Conservation (phyloP, 2,329 filamentous ascomycete genomes). For the Aspergillus uvarum region DNA sequence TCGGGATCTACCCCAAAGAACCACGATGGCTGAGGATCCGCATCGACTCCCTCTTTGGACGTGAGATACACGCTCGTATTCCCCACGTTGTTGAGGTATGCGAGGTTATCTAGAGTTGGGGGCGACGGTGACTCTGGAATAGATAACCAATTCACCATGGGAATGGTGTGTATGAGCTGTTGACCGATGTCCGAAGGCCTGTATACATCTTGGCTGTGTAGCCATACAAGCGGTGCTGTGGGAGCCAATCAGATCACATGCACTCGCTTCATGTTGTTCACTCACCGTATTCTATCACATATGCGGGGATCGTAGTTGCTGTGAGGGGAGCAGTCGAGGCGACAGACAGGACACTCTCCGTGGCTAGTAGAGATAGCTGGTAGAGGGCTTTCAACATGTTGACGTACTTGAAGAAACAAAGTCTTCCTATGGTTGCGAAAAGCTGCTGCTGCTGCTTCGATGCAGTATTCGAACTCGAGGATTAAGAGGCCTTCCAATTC, state of each 20-base stretch:
- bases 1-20: constrained; percentile 57
- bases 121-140: constrained; percentile 41
- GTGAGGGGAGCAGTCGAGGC: constrained; percentile 4
- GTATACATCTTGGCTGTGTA: constrained; percentile 51
- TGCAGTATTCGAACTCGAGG: neutral
- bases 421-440: no score
- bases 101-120: constrained; percentile 51
- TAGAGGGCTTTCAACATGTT: neutral
- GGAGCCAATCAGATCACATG: constrained; percentile 2
- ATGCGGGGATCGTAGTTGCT: constrained; percentile 39
- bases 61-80: constrained; percentile 52
- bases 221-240: constrained; percentile 53
- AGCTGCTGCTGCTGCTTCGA: no score
- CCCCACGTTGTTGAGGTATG: constrained; percentile 47
- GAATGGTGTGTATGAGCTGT: constrained; percentile 49
- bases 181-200: constrained; percentile 51
- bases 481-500: neutral
- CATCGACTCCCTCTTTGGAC: constrained; percentile 49
- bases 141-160: constrained; percentile 44
- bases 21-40: constrained; percentile 45
- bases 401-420: neutral
- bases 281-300: constrained; percentile 49
- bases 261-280: neutral
- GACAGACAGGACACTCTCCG: neutral
- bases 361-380: neutral